Evolutionary conservation across 495 filamentous ascomycete genomes (phyloP), one percentile per base, ranked within the genome.

Genomic region (Annulohypoxylon moriforme): DNA sequence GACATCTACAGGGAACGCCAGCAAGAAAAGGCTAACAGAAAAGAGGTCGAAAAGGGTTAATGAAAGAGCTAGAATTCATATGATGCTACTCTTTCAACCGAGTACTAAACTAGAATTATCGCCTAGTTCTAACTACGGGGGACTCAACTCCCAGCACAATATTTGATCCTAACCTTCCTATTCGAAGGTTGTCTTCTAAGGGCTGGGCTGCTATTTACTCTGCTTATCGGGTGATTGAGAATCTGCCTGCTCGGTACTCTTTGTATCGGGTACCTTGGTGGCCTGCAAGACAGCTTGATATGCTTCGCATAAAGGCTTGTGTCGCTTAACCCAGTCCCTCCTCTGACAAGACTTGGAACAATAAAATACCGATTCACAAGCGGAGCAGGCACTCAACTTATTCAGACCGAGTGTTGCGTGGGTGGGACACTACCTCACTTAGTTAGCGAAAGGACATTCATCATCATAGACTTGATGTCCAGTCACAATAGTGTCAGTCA

Each of bases 361-460:
- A 52, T 69, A 69, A 24, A 57, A 69, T 50, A 69, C 67, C 8
- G 59, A 58, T 9, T 33, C 11, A 18, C 67, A 69, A 11, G 59
- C 67, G 24, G 14, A 20, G n/a, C 67, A 69, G 11, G 40, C 40
- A 1, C 22, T 22, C 18, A 69, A 60, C 6, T 58, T 14, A 10
- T 10, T 13, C 11, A 63, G 29, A 22, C 25, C 40, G 14, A 18
- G 58, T 9, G 27, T 50, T 14, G 14, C 24, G 40, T 31, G 47
- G 2, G 18, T 46, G 3, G 59, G 27, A 25, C 67, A 69, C 67
- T 69, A 22, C n/a, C 4, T 14, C 13, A 46, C 6, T 24, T 22
- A n/a, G 24, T 55, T 40, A 64, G 61, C 31, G 56, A 24, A 13
- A 25, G 22, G 22, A 4, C 18, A 38, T 36, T 11, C 29, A 36